Evolutionary conservation across 805 yeast species (phyloP).

Genomic region (Wickerhamomyces tratensis): DNA sequence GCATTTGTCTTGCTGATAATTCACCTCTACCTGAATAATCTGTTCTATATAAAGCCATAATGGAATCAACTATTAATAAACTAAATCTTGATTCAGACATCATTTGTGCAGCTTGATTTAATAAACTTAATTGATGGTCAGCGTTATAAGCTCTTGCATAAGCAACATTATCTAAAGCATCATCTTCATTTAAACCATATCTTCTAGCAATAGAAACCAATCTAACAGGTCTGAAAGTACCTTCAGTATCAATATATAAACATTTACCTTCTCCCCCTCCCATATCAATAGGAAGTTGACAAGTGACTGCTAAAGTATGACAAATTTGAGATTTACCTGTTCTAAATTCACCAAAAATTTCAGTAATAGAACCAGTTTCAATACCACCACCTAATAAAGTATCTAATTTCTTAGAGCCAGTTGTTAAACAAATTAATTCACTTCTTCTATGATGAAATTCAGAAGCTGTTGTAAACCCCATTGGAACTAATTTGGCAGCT

Average conservation of each 20-base stretch:
- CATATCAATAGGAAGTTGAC: conserved; percentile 92
- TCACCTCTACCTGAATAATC: conserved; percentile 96
- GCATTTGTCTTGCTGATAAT: conserved; percentile 87
- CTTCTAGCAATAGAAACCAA: conserved; percentile 84
- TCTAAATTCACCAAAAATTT: conserved; percentile 93
- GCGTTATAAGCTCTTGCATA: conserved; percentile 97
- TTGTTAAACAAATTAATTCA: conserved; percentile 85
- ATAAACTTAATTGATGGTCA: conserved; percentile 83
- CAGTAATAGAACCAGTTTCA: conserved; percentile 96
- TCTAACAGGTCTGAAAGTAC: conserved; percentile 90
- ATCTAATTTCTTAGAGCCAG: conserved; percentile 92
- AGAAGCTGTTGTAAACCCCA: conserved; percentile 97
- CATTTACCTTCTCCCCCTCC: conserved; percentile 99
- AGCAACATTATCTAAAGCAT: conserved; percentile 94
- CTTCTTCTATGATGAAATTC: conserved; percentile 86
- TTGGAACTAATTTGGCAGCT: conserved; percentile 80
- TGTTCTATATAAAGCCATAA: conserved; percentile 93
- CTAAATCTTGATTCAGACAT: conserved; percentile 93
- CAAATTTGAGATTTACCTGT: conserved; percentile 97
- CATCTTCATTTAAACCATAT: conserved; percentile 86
- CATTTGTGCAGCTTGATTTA: conserved; percentile 88
- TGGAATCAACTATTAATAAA: conserved; percentile 87
- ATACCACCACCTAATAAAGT: conserved; percentile 93
- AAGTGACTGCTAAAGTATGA: conserved; percentile 93
- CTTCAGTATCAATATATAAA: conserved; percentile 92